phyloP scores from a whole-genome alignment of 2,329 filamentous ascomycete genomes.

The Tolypocladium ovalisporum region DNA sequence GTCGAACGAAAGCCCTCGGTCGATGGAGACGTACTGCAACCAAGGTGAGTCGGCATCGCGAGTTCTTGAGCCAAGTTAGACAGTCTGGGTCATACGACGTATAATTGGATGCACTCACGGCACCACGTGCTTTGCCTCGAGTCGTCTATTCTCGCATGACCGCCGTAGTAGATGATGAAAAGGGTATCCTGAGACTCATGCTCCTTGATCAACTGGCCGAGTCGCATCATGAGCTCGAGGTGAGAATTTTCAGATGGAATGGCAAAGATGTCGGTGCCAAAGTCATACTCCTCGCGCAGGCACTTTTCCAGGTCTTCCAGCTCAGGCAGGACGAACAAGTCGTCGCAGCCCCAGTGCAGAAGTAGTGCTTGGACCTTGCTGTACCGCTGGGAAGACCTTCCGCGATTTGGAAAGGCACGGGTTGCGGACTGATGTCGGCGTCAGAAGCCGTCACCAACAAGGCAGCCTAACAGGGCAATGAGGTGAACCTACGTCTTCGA shows the following conservation, averaged over 20 bases:
- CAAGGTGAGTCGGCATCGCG: constrained; percentile 41
- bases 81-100: too few relatives aligned
- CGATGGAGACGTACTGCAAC: constrained; percentile 35
- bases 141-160: constrained; percentile 48
- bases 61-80: constrained; percentile 23
- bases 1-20: background rate
- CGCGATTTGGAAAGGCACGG: constrained; percentile 45
- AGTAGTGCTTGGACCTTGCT: constrained; percentile 43
- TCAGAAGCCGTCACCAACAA: background rate
- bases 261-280: constrained; percentile 45
- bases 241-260: constrained; percentile 49
- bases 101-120: constrained; percentile 27
- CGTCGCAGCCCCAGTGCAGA: constrained; percentile 47
- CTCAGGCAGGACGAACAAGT: constrained; percentile 47
- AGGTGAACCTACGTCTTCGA: constrained; percentile 37
- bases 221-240: constrained; percentile 44
- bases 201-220: constrained; percentile 45
- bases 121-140: constrained; percentile 51
- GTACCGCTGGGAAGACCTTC: constrained; percentile 41
- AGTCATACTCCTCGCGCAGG: constrained; percentile 42
- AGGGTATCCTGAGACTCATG: constrained; percentile 44
- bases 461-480: background rate
- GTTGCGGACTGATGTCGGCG: constrained; percentile 32
- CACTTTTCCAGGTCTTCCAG: constrained; percentile 45
- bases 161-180: constrained; percentile 48